Base-by-base conservation (phyloP, 371 early-diverging fungal species). In the Gilbertella persicaria region DNA sequence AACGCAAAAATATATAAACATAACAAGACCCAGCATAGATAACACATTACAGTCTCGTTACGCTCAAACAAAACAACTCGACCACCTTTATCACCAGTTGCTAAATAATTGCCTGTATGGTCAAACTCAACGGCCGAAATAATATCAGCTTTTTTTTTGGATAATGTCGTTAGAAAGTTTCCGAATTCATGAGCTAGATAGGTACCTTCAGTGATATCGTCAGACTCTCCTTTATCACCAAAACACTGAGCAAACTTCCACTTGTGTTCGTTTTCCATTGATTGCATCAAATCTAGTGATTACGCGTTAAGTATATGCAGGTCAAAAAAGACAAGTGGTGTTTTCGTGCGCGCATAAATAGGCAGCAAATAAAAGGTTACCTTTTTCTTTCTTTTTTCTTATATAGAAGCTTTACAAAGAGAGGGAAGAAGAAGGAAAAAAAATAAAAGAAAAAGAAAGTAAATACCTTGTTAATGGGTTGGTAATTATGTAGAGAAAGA, bases 111-210 rank as follows among this genome's bases (percentile, higher is more conserved):
- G 33, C 95, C 95, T 23, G 93, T 91, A 8, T 88, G 85, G 69
- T 95, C 93, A 65, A 95, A 95, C 67, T 94, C 94, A n/a, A 95
- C 94, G n/a, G 94, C 89, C 47, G 93, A 93, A 44, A 95, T 95
- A 54, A 95, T 94, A 68, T 95, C 95, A 47, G 95, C 94, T 94
- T 64, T 50, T 21, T 45, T 33, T 49, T 5, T 16, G 2, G 39
- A 37, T n/a, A 25, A 4, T 16, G 38, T 2, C 26, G 23, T n/a
- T 13, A 20, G 19, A 30, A 25, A 37, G 39, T 44, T 53, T 45
- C 45, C 53, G 44, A 45, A n/a, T n/a, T n/a, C n/a, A n/a, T n/a
- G n/a, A n/a, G n/a, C n/a, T n/a, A n/a, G n/a, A 77, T 33, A 33
- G 8, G 4, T 83, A 94, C 95, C 96, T 83, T 94, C 93, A 21